Base-by-base conservation (phyloP, 1,139 yeast species). In the Diutina scorzettiae region DNA sequence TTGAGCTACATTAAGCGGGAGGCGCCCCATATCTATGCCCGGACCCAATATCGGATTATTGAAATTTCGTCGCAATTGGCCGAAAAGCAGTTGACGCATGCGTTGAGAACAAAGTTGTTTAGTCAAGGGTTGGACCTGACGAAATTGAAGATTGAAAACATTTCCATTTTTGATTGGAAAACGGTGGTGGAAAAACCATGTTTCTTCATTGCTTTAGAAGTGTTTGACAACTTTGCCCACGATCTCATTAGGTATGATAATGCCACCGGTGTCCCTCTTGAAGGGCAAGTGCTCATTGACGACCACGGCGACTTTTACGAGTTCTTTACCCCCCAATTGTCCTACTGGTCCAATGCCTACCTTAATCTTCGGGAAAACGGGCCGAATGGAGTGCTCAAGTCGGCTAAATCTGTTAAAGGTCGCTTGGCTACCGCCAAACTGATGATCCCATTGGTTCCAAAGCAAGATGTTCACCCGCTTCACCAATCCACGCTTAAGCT, bases 161-260 rank as follows among this genome's bases (percentile, higher is more conserved):
- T 78, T 55, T 81, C 89, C 28, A 79, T 85, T 16, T 76, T 85
- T 50, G 81, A 79, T 20, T 86, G 95, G 95, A 67, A 74, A 44
- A 63, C 67, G 23, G 58, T 62, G 2, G 81, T 81, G 2, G 63
- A 67, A 2, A 81, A 81, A 37, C 89, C 89, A 0, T 82, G 94
- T 50, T 85, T 78, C 54, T 80, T 85, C 50, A 68, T 85, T 43
- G 94, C 93, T 0, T 62, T 84, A 46, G 95, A 86, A 55, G 95
- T 86, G 25, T 78, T 86, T 57, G 95, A 85, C 58, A 86, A 84
- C 52, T 76, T 86, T 51, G 73, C 94, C 2, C 96, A 85, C 57
- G 95, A 85, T 55, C 74, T 82, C 29, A 71, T 85, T 7, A 69
- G 93, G 36, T 85, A 83, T 53, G 95, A 86, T 52, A 74, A 78